phyloP scores from a whole-genome alignment of 805 yeast genomes.

The Monosporozyma servazzii region DNA sequence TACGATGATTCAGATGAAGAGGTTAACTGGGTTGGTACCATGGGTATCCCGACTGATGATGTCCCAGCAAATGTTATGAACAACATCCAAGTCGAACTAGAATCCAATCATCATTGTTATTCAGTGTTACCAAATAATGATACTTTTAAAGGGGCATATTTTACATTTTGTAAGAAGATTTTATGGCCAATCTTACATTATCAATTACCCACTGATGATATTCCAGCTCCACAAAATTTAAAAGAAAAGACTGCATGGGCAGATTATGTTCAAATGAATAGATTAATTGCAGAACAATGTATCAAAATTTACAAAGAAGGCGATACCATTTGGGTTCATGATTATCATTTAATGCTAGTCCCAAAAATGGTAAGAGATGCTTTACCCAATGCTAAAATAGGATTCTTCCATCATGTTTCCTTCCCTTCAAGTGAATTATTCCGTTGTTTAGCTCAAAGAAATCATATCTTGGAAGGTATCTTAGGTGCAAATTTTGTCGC shows the following conservation, averaged over 20 bases:
- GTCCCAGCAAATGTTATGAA: constrained; percentile 48
- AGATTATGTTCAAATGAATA: constrained; percentile 66
- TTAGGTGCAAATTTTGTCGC: constrained; percentile 82
- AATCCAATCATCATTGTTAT: constrained; percentile 43
- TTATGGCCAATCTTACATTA: constrained; percentile 93
- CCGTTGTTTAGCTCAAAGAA: constrained; percentile 84
- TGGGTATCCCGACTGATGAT: constrained; percentile 86
- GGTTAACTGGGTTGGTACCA: constrained; percentile 74
- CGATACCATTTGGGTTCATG: constrained; percentile 87
- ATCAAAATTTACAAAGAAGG: constrained; percentile 58
- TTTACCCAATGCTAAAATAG: constrained; percentile 78
- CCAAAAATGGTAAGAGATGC: constrained; percentile 72
- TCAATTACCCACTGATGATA: constrained; percentile 79
- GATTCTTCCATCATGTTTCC: constrained; percentile 85
- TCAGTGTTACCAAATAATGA: constrained; percentile 67
- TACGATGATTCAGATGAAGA: constrained; percentile 30
- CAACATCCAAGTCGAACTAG: constrained; percentile 42
- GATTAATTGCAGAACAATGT: constrained; percentile 66
- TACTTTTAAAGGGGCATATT: constrained; percentile 82
- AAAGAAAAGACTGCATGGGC: constrained; percentile 85
- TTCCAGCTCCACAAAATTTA: constrained; percentile 84
- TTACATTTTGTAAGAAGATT: constrained; percentile 84
- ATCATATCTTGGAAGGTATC: constrained; percentile 65
- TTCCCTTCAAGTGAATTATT: constrained; percentile 94
- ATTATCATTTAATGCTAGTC: constrained; percentile 79